phyloP scores from a whole-genome alignment of 805 yeast species.

The baker's yeast (Saccharomyces cerevisiae) region DNA sequence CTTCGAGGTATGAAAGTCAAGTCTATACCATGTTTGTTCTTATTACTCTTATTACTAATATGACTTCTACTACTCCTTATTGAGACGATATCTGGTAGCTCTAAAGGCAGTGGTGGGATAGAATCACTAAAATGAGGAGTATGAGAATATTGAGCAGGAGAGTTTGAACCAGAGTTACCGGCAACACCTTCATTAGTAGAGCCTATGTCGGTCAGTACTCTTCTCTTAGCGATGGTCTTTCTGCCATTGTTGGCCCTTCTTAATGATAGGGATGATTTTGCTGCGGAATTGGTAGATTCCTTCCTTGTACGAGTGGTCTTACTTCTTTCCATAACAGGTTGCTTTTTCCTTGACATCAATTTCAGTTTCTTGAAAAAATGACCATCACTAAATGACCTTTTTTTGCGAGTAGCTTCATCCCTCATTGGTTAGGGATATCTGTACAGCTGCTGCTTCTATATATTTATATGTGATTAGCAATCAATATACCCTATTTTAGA shows the following conservation, averaged over 20 bases:
- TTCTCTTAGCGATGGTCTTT: constrained; percentile 18
- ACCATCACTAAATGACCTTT: constrained; percentile 11
- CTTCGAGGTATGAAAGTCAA: constrained; percentile 10
- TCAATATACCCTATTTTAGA: neutral
- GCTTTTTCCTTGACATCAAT: neutral
- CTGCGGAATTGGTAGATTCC: neutral
- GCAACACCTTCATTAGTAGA: neutral
- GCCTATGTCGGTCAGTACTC: constrained; percentile 6
- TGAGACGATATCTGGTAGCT: constrained; percentile 23
- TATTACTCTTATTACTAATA: constrained; percentile 3
- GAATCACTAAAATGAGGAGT: neutral
- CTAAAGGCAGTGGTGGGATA: constrained; percentile 5
- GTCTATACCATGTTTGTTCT: constrained; percentile 3
- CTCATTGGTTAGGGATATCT: neutral
- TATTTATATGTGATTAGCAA: neutral
- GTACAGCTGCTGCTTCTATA: neutral
- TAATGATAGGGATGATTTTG: constrained; percentile 9
- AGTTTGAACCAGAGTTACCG: neutral
- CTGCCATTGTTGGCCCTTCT: constrained; percentile 9
- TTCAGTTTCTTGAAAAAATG: neutral
- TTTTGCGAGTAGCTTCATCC: neutral
- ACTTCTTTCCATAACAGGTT: neutral
- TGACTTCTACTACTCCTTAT: constrained; percentile 13
- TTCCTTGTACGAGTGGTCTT: neutral
- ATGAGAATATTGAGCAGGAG: neutral